These are phyloP conservation scores for Arachis hypogaea DNA, from an alignment of 306 rosid genomes.

Conservation along the genomic window DNA sequence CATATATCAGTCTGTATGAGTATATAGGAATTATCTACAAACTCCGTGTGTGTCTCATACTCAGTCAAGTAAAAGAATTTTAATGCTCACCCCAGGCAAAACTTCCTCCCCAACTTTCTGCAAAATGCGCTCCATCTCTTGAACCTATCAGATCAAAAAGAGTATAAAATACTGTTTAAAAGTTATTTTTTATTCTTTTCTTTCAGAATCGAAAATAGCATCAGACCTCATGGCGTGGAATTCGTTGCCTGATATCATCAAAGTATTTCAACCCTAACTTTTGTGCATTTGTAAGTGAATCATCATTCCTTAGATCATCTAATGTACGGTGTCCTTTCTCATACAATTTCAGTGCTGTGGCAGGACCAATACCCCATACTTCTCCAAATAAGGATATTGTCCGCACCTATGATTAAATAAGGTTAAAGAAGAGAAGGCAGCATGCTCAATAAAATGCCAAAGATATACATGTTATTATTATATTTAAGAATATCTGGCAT, in stretches of 20 bases:
- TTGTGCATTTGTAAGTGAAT: slow-evolving; percentile 74
- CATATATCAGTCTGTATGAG: slow-evolving; percentile 13
- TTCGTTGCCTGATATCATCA: slow-evolving; percentile 81
- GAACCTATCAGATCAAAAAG: slow-evolving; percentile 60
- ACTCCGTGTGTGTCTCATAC: neutral
- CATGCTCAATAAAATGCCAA: slow-evolving; percentile 29
- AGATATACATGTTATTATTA: neutral
- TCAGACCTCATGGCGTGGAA: slow-evolving; percentile 82
- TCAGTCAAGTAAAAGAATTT: slow-evolving; percentile 17
- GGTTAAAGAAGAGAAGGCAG: neutral
- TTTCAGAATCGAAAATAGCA: slow-evolving; percentile 14
- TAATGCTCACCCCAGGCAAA: slow-evolving; percentile 76
- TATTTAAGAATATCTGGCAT: slow-evolving; percentile 17
- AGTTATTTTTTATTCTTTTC: neutral
- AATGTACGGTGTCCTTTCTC: slow-evolving; percentile 86
- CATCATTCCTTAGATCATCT: slow-evolving; percentile 73
- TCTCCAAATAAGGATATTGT: slow-evolving; percentile 90
- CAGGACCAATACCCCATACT: slow-evolving; percentile 97
- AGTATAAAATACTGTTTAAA: slow-evolving; percentile 12
- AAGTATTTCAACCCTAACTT: slow-evolving; percentile 88
- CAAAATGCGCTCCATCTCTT: slow-evolving; percentile 78
- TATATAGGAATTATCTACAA: slow-evolving; percentile 22
- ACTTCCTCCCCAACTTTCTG: slow-evolving; percentile 72
- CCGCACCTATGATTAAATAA: slow-evolving; percentile 56
- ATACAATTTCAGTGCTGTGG: slow-evolving; percentile 83